Percentiles rank a stretch among this genome's conserved stretches.
phyloP scores from a whole-genome alignment of 164 flowering plant genomes.

The Vitis rupestris region DNA sequence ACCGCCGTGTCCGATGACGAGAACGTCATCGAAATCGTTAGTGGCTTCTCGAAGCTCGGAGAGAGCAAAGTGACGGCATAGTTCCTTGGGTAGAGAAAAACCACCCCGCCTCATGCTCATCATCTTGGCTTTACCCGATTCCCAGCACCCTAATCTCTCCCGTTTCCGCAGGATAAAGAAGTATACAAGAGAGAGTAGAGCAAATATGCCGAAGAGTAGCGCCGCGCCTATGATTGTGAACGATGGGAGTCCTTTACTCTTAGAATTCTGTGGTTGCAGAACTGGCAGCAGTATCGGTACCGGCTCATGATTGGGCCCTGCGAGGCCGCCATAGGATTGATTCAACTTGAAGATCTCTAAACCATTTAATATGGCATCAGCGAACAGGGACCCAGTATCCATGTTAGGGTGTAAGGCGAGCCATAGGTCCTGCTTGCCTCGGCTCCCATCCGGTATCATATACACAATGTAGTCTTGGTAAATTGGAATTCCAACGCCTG shows the following conservation, averaged over 20 bases:
- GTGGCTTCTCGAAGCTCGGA: conserved; percentile 28
- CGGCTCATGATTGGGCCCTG: conserved; percentile 31
- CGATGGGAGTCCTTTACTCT: too few species aligned
- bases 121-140: not conserved
- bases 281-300: not conserved
- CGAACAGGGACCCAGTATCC: not conserved
- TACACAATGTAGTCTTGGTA: conserved; percentile 10
- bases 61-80: conserved; percentile 22
- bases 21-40: conserved; percentile 16
- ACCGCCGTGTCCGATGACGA: conserved; percentile 28
- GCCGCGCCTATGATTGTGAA: too few species aligned
- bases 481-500: not conserved
- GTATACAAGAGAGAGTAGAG: too few species aligned
- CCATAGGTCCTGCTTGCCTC: conserved; percentile 9
- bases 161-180: too few species aligned
- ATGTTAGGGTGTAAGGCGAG: conserved; percentile 31
- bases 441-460: not conserved
- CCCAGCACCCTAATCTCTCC: too few species aligned
- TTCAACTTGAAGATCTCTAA: conserved; percentile 25
- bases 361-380: conserved; percentile 30
- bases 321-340: conserved; percentile 10
- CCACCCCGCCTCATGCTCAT: not conserved
- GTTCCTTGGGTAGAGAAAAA: conserved; percentile 15
- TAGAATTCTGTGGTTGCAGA: too few species aligned
- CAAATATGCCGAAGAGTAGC: too few species aligned